Conservation (phyloP, 768 basidiomycete species). For the Mycena maculata region DNA sequence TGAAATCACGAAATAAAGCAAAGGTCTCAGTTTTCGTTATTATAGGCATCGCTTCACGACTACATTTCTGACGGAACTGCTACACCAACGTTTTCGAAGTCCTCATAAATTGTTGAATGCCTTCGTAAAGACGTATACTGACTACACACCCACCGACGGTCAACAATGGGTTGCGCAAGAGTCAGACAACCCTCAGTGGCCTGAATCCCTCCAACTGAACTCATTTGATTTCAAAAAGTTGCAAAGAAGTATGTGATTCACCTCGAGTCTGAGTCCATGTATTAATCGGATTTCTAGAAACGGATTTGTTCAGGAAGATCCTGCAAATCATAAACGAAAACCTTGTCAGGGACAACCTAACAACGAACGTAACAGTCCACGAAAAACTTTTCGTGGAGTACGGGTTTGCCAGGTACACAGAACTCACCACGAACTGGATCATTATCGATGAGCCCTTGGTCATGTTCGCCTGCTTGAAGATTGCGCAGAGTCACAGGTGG, state of each 20-base stretch:
- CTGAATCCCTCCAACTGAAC: not conserved
- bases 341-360: not conserved
- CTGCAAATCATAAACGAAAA: not conserved
- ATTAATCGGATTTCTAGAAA: not conserved
- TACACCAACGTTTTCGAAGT: not conserved
- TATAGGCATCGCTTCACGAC: not conserved
- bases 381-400: not conserved
- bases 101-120: not conserved
- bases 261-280: not conserved
- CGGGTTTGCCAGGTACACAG: not conserved
- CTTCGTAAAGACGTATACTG: not conserved
- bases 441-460: not conserved
- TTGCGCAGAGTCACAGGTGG: not conserved
- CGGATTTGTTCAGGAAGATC: not conserved
- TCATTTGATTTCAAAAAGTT: not conserved
- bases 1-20: not conserved
- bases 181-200: not conserved
- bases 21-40: not conserved
- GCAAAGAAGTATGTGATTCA: not conserved
- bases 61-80: not conserved
- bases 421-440: not conserved
- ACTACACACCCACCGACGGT: not conserved
- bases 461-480: not conserved
- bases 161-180: not conserved
- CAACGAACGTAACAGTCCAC: not conserved